These are phyloP conservation scores for Sporothrix inflata DNA, from an alignment of 2,329 filamentous ascomycete species.

Conservation along the genomic window DNA sequence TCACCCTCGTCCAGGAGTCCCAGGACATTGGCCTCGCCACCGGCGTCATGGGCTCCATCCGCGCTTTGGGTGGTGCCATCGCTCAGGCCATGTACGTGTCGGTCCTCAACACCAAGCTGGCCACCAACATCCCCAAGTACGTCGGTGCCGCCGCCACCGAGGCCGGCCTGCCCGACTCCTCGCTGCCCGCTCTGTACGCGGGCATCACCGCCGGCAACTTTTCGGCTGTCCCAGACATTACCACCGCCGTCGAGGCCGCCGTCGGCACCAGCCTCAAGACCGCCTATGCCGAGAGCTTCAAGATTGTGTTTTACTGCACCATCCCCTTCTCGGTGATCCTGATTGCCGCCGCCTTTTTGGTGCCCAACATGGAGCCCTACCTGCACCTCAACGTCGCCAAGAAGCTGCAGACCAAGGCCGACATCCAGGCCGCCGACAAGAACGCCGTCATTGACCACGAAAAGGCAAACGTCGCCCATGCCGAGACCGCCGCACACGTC, in stretches of 20 bases:
- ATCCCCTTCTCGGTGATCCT: slow-evolving; percentile 47
- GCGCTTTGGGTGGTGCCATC: slow-evolving; percentile 47
- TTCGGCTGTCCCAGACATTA: slow-evolving; percentile 43
- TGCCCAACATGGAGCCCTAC: slow-evolving; percentile 49
- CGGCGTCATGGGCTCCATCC: slow-evolving; percentile 51
- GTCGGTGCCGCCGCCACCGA: slow-evolving; percentile 43
- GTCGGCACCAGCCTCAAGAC: slow-evolving; percentile 43
- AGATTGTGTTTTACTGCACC: slow-evolving; percentile 47
- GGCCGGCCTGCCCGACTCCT: slow-evolving; percentile 44
- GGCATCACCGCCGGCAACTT: slow-evolving; percentile 41
- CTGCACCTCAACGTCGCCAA: slow-evolving; percentile 50
- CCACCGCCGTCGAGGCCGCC: slow-evolving; percentile 40
- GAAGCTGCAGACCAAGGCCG: slow-evolving; percentile 42
- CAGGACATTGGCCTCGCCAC: slow-evolving; percentile 52
- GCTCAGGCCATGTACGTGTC: slow-evolving; percentile 44
- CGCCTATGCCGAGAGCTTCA: slow-evolving; percentile 50
- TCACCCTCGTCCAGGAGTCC: slow-evolving; percentile 51
- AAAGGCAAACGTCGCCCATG: slow-evolving; percentile 8
- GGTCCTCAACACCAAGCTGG: slow-evolving; percentile 44
- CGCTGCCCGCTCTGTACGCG: slow-evolving; percentile 42
- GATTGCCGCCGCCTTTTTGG: slow-evolving; percentile 44
- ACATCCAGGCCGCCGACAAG: slow-evolving; percentile 20
- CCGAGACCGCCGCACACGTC: slow-evolving; percentile 8
- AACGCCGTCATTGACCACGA: slow-evolving; percentile 6
- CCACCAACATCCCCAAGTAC: slow-evolving; percentile 41